phyloP scores from a whole-genome alignment of 1,284 basidiomycete genomes.

The Macrocystidia cucumis region DNA sequence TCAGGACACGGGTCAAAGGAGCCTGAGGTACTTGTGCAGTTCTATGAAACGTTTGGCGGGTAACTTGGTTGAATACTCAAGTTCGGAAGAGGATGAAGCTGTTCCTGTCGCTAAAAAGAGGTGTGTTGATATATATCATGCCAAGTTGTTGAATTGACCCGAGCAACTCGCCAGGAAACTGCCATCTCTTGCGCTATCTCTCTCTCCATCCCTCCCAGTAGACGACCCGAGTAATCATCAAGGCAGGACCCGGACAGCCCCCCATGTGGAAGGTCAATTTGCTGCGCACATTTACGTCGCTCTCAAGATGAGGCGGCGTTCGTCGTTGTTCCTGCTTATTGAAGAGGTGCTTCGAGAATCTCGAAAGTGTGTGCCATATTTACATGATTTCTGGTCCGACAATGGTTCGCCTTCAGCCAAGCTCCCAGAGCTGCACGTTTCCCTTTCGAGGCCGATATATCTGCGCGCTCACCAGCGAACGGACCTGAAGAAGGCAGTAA shows the following conservation, averaged over 20 bases:
- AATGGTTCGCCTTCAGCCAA: conserved; percentile 9
- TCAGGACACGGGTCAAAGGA: conserved; percentile 20
- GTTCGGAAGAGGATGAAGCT: conserved; percentile 16
- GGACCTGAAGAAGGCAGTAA: conserved; percentile 54
- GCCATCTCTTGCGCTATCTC: conserved; percentile 43
- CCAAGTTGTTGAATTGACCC: conserved; percentile 1
- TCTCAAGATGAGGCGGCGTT: conserved; percentile 32
- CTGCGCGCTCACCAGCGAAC: conserved; percentile 71
- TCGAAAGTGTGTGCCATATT: conserved; percentile 31
- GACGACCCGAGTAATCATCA: conserved; percentile 71
- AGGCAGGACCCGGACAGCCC: conserved; percentile 64
- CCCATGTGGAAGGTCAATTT: conserved; percentile 78
- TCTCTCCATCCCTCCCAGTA: conserved; percentile 36
- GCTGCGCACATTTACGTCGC: conserved; percentile 70
- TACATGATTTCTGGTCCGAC: conserved; percentile 36
- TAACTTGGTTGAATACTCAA: conserved; percentile 23
- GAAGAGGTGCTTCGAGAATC: conserved; percentile 37
- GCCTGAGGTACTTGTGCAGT: too few relatives aligned
- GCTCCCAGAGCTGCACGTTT: conserved; percentile 54
- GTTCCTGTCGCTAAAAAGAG: conserved; percentile 19
- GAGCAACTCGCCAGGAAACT: conserved; percentile 38
- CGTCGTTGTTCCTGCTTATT: conserved; percentile 39
- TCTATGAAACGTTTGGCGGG: too few relatives aligned
- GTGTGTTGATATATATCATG: conserved; percentile 11
- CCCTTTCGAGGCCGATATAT: conserved; percentile 69